Evolutionary conservation across 495 filamentous ascomycete genomes (phyloP).

Genomic region (Daldinia decipiens): DNA sequence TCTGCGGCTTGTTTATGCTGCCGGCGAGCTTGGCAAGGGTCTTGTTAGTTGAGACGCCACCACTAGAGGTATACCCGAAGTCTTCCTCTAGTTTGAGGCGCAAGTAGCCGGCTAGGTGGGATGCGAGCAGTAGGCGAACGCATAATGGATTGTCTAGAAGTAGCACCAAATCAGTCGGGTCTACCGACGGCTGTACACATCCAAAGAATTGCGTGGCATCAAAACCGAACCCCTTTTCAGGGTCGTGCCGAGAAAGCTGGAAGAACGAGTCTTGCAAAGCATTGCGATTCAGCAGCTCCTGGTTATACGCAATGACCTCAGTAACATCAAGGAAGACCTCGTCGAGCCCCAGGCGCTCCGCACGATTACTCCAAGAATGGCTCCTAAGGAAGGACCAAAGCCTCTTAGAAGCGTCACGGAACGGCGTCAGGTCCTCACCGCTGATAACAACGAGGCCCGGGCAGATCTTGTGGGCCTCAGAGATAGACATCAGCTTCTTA

Average conservation of each 20-base stretch:
- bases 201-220: slow-evolving; percentile 69
- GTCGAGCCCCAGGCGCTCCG: slow-evolving; percentile 87
- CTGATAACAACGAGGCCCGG: slow-evolving; percentile 86
- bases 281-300: slow-evolving; percentile 72
- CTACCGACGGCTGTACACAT: slow-evolving; percentile 40
- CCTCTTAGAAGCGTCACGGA: slow-evolving; percentile 84
- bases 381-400: slow-evolving; percentile 74
- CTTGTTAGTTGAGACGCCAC: slow-evolving; percentile 89
- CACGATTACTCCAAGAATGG: slow-evolving; percentile 77
- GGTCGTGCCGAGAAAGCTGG: slow-evolving; percentile 76
- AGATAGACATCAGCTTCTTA: slow-evolving; percentile 83
- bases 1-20: slow-evolving; percentile 83
- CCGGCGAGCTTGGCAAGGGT: slow-evolving; percentile 85
- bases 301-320: slow-evolving; percentile 84
- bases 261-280: slow-evolving; percentile 78
- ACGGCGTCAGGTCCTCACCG: slow-evolving; percentile 86
- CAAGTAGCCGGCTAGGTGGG: slow-evolving; percentile 79
- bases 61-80: slow-evolving; percentile 86
- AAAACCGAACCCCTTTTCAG: slow-evolving; percentile 80
- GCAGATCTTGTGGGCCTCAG: slow-evolving; percentile 80
- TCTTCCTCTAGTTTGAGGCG: slow-evolving; percentile 75
- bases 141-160: slow-evolving; percentile 49
- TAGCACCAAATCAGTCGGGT: slow-evolving; percentile 4
- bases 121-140: slow-evolving; percentile 70
- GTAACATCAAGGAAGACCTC: slow-evolving; percentile 82